A percentile compares a stretch with the other conserved stretches of the same genome.
phyloP scores from a whole-genome alignment of 805 yeast genomes.

The Tetrapisispora pingtungensis region DNA sequence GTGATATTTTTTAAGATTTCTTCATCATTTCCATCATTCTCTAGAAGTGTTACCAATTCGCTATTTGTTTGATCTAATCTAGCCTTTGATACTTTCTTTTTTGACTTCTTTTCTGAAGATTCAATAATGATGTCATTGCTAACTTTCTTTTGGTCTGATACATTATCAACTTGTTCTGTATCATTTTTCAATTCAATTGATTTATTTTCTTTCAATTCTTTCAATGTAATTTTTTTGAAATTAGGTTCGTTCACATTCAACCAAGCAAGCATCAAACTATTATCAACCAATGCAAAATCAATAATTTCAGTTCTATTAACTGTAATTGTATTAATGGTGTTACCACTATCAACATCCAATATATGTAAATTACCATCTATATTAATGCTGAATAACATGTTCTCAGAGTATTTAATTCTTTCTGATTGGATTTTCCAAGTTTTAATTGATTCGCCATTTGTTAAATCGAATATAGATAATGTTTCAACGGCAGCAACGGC shows the following conservation, averaged over 20 bases:
- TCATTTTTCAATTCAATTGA: conserved; percentile 24
- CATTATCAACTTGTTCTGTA: conserved; percentile 10
- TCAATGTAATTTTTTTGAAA: conserved; percentile 23
- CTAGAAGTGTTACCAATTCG: conserved; percentile 18
- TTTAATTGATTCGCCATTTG: conserved; percentile 9
- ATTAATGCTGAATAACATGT: conserved; percentile 15
- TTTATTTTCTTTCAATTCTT: conserved; percentile 13
- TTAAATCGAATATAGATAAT: conserved; percentile 13
- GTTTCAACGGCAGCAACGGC: conserved; percentile 14
- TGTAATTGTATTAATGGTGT: conserved; percentile 27
- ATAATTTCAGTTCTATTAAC: conserved; percentile 21
- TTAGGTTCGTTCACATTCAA: conserved; percentile 32
- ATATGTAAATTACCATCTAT: conserved; percentile 17
- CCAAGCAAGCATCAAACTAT: conserved; percentile 29
- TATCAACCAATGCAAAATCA: conserved; percentile 14
- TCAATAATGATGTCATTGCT: conserved; percentile 4
- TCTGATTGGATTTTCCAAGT: conserved; percentile 18
- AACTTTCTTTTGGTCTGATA: conserved; percentile 1
- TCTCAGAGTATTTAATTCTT: conserved; percentile 12
- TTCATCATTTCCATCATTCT: conserved; percentile 8
- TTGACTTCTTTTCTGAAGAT: conserved; percentile 9
- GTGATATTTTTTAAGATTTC: conserved; percentile 16
- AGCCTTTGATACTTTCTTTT: conserved; percentile 20
- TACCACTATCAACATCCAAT: conserved; percentile 26
- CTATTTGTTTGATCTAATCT: conserved; percentile 22